phyloP scores from a whole-genome alignment of 2,329 filamentous ascomycete genomes.

The Clarireedia paspali region DNA sequence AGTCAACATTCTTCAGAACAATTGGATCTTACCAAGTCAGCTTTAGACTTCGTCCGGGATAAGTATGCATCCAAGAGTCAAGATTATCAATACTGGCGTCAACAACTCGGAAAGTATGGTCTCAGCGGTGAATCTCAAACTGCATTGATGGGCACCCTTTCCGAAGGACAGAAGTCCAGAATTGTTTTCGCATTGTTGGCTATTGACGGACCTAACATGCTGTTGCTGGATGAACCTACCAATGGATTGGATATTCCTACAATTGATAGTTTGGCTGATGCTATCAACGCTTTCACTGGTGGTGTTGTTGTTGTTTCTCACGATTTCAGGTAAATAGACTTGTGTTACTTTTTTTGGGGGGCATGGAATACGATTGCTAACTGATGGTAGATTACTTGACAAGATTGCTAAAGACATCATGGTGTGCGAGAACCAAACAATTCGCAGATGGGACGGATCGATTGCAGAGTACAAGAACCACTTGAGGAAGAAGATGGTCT shows the following conservation, averaged over 20 bases:
- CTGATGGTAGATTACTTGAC: constrained; percentile 69
- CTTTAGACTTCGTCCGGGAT: constrained; percentile 94
- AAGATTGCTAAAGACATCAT: constrained; percentile 99
- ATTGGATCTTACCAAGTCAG: constrained; percentile 95
- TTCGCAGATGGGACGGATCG: constrained; percentile 77
- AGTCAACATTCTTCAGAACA: constrained; percentile 98
- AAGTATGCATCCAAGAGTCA: constrained; percentile 85
- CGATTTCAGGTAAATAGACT: constrained; percentile 79
- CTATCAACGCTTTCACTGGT: constrained; percentile 88
- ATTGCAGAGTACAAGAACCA: constrained; percentile 98
- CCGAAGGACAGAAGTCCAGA: constrained; percentile 95
- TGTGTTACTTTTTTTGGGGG: no score
- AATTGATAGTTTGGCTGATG: constrained; percentile 94
- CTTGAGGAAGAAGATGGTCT: constrained; percentile 98
- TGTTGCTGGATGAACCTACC: constrained; percentile 95
- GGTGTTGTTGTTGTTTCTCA: constrained; percentile 97
- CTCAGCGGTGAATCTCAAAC: constrained; percentile 91
- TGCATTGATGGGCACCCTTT: constrained; percentile 93
- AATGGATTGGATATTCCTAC: constrained; percentile 99
- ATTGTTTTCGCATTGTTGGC: constrained; percentile 96
- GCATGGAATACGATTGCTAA: constrained; percentile 27
- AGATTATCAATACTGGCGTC: constrained; percentile 99
- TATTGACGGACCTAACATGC: constrained; percentile 95
- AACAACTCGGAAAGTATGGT: constrained; percentile 92
- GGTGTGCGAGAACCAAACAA: constrained; percentile 97